phyloP scores from a whole-genome alignment of 2,329 filamentous ascomycete genomes.

The Colletotrichum tamarilloi region DNA sequence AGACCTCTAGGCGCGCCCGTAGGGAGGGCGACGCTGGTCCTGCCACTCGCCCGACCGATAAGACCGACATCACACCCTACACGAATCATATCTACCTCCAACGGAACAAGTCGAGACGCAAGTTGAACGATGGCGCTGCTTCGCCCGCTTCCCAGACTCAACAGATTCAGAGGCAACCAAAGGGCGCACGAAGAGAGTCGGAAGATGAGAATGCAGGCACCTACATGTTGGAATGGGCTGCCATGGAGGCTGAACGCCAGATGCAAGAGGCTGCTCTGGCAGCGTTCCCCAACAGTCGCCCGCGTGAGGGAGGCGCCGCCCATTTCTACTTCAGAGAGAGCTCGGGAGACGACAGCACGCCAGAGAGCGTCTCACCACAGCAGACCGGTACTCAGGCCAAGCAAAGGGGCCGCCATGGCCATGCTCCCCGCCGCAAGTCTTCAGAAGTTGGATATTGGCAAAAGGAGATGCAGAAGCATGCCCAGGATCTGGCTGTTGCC shows the following conservation, averaged over 20 bases:
- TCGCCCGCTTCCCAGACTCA: slow-evolving; percentile 37
- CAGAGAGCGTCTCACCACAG: slow-evolving; percentile 50
- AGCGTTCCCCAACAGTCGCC: slow-evolving; percentile 79
- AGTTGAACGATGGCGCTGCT: slow-evolving; percentile 39
- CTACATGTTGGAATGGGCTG: slow-evolving; percentile 83
- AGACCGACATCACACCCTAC: slow-evolving; percentile 77
- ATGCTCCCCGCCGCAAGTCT: slow-evolving; percentile 64
- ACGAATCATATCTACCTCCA: slow-evolving; percentile 70
- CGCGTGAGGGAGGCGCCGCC: slow-evolving; percentile 75
- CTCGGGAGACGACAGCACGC: slow-evolving; percentile 65
- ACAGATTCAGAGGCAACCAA: slow-evolving; percentile 48
- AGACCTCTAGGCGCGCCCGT: slow-evolving; percentile 79
- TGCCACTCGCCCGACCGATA: slow-evolving; percentile 72
- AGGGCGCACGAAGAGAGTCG: slow-evolving; percentile 69
- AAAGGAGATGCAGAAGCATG: slow-evolving; percentile 83
- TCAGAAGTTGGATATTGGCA: slow-evolving; percentile 80
- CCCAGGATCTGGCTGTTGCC: slow-evolving; percentile 69
- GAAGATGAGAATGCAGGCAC: slow-evolving; percentile 81
- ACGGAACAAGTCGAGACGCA: slow-evolving; percentile 54
- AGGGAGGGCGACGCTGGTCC: slow-evolving; percentile 73
- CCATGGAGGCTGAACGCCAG: slow-evolving; percentile 82
- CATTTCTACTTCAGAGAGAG: slow-evolving; percentile 77
- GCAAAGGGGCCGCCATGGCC: slow-evolving; percentile 34
- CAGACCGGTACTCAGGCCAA: slow-evolving; percentile 40
- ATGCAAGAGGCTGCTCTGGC: slow-evolving; percentile 81